Conservation (phyloP, 1,139 yeast genomes). For the Williopsis jadinii region DNA sequence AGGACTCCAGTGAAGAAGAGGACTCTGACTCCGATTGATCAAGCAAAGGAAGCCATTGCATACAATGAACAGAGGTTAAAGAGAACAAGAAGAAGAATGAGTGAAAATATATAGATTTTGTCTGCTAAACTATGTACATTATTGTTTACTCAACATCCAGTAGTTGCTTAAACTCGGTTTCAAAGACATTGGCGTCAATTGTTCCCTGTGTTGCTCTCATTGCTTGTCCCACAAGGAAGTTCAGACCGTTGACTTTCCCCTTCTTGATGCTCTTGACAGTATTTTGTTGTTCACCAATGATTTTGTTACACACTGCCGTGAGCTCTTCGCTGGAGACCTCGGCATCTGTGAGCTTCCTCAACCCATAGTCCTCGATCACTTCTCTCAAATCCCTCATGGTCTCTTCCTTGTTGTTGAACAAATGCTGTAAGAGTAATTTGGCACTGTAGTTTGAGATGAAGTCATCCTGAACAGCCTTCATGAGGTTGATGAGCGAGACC, state of each 20-base stretch:
- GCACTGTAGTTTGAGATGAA: conserved; percentile 55
- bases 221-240: conserved; percentile 76
- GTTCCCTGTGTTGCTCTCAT: conserved; percentile 75
- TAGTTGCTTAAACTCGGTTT: conserved; percentile 32
- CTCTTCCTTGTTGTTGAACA: conserved; percentile 38
- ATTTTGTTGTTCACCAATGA: conserved; percentile 45
- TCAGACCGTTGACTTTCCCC: conserved; percentile 38
- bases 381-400: conserved; percentile 26
- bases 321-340: conserved; percentile 38
- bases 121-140: not conserved
- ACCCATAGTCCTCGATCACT: conserved; percentile 50
- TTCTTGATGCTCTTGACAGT: conserved; percentile 53
- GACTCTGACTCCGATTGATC: conserved; percentile 18
- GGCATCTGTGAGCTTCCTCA: conserved; percentile 27
- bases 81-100: too few species aligned
- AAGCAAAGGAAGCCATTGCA: too few species aligned
- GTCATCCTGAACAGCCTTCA: conserved; percentile 32
- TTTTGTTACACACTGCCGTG: conserved; percentile 44
- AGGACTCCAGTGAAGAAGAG: conserved; percentile 24
- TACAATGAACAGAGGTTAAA: too few species aligned
- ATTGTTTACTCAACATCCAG: conserved; percentile 6
- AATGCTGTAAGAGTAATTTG: conserved; percentile 50
- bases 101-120: too few species aligned
- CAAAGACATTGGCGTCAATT: conserved; percentile 44
- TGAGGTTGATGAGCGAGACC: conserved; percentile 35